phyloP scores from a whole-genome alignment of 1,284 basidiomycete species.

The Athelia sp. region DNA sequence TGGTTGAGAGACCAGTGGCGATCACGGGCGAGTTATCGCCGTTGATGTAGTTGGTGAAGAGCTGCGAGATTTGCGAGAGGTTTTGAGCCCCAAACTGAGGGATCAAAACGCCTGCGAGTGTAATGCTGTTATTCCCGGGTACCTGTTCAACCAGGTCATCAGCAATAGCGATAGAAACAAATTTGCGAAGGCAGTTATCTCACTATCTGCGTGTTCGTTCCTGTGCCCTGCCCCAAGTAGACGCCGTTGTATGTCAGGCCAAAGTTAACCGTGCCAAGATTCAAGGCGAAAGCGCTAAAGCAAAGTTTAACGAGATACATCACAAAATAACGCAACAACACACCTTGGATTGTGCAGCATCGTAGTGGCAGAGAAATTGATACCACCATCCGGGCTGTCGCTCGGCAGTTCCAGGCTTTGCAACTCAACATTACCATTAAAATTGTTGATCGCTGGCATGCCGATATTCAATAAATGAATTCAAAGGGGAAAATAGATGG shows the following conservation, averaged over 20 bases:
- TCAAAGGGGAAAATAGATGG: too few relatives aligned
- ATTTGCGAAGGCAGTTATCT: slow-evolving; percentile 11
- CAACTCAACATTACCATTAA: slow-evolving; percentile 52
- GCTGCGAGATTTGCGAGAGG: slow-evolving; percentile 50
- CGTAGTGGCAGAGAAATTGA: slow-evolving; percentile 60
- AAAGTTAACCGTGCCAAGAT: slow-evolving; percentile 68
- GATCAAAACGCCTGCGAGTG: slow-evolving; percentile 55
- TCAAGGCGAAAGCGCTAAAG: slow-evolving; percentile 60
- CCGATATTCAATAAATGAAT: slow-evolving; percentile 1
- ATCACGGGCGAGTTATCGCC: slow-evolving; percentile 54
- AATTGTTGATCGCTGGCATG: slow-evolving; percentile 58
- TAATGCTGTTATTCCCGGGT: slow-evolving; percentile 57
- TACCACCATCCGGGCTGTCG: slow-evolving; percentile 65
- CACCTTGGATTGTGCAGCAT: slow-evolving; percentile 62
- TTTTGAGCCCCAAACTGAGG: slow-evolving; percentile 46
- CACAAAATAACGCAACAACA: not conserved
- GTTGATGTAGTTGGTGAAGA: slow-evolving; percentile 77
- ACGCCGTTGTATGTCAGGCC: slow-evolving; percentile 58
- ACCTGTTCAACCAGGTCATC: slow-evolving; percentile 24
- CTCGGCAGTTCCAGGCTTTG: slow-evolving; percentile 69
- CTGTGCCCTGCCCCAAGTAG: slow-evolving; percentile 55
- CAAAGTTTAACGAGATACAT: slow-evolving; percentile 1
- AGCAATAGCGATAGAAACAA: not conserved
- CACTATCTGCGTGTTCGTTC: slow-evolving; percentile 48
- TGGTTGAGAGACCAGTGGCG: slow-evolving; percentile 54